phyloP scores from a whole-genome alignment of 2,329 filamentous ascomycete species.

The Orbilia oligospora region DNA sequence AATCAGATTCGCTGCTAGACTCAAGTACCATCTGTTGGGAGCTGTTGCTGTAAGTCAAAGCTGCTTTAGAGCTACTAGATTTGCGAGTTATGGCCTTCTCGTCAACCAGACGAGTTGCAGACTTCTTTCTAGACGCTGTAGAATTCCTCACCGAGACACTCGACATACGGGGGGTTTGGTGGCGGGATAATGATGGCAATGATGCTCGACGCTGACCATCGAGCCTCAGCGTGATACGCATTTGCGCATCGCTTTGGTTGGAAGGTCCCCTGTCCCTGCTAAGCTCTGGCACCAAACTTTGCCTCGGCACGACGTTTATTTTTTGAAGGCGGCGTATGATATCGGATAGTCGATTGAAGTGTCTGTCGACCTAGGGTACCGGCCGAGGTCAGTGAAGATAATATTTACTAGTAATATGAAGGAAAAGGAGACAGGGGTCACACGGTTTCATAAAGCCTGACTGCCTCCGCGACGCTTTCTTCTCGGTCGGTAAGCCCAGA shows the following conservation, averaged over 20 bases:
- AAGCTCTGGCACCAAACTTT: constrained; percentile 74
- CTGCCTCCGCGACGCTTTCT: constrained; percentile 75
- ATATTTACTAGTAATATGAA: neutral
- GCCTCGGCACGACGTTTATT: constrained; percentile 69
- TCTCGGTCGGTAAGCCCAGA: constrained; percentile 73
- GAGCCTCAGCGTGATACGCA: constrained; percentile 63
- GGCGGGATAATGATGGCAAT: constrained; percentile 35
- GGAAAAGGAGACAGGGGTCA: neutral
- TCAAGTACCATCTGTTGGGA: constrained; percentile 25
- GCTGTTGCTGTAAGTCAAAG: constrained; percentile 22
- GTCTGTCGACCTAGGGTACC: constrained; percentile 69
- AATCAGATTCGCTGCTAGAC: constrained; percentile 62
- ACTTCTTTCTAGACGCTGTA: constrained; percentile 31
- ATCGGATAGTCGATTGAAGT: constrained; percentile 71
- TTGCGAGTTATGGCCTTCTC: constrained; percentile 20
- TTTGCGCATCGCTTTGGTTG: constrained; percentile 68
- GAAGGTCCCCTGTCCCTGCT: constrained; percentile 72
- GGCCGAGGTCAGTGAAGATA: neutral
- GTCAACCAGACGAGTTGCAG: constrained; percentile 17
- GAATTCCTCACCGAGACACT: constrained; percentile 4
- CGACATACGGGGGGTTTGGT: constrained; percentile 4
- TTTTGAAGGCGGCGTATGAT: constrained; percentile 58
- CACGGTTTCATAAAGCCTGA: constrained; percentile 75
- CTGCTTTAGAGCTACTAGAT: constrained; percentile 1
- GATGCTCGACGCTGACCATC: constrained; percentile 58